Evolutionary conservation across 1,284 basidiomycete genomes (phyloP), one percentile per base, ranked within the genome.

Genomic region (Psilocybe mexicana): DNA sequence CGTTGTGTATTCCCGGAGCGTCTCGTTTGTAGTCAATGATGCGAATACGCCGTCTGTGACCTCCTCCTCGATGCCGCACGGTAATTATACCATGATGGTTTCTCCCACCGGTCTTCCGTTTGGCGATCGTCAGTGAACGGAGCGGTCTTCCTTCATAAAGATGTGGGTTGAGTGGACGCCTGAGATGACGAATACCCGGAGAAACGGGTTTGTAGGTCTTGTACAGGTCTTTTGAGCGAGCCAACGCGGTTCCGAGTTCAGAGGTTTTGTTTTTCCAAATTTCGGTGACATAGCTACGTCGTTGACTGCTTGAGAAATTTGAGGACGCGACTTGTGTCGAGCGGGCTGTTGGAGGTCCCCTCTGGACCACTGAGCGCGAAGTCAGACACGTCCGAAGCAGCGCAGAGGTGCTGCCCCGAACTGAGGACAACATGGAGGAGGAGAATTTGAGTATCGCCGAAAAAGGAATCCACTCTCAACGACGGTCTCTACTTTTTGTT

Each of bases 151-250:
- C 96, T 63, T 85, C 79, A 77, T 90, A 94, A 43, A 98, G 71
- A 67, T 98, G 94, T 11, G 83, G 81, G 62, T 92, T 89, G 55
- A 94, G 77, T 5, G 93, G 92, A 40, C 89, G 84, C 45, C 88
- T 84, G 54, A 97, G 83, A 74, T 98, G 95, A 45, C 96, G 93
- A 49, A 96, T 83, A 65, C 90, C 86, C 2, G 93, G 93, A 0
- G 93, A 87, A 61, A 94, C 80, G 63, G 94, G 93, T 71, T 96
- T 94, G 78, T 91, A 96, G 7, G 89, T 94, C 78, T 95, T 95
- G 82, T 90, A 94, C 55, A 88, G 76, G 43, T 77, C 76, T 46
- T 79, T 72, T 25, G 82, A 78, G 26, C 79, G 75, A 3, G 74
- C 68, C 53, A 80, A 71, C 36, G 76, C 75, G 8, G 63, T 61